These are phyloP conservation scores for Papiliotrema flavescens DNA, from an alignment of 1,284 basidiomycete genomes.

Conservation along the genomic window DNA sequence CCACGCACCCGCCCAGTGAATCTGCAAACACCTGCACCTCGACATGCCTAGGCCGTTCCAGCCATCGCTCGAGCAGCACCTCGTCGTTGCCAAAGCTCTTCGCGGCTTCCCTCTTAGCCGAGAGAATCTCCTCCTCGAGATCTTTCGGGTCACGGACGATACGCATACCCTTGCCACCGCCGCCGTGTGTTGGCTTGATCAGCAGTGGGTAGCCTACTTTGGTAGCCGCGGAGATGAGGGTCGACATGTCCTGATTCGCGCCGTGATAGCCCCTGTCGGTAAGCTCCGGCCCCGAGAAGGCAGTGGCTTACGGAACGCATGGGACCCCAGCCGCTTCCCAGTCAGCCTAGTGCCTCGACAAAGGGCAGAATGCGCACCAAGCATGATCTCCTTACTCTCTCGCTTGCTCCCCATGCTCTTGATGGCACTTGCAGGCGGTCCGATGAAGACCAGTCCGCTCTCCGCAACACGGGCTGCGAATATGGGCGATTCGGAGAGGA, in stretches of 20 bases:
- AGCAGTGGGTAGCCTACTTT: conserved; percentile 60
- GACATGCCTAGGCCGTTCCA: conserved; percentile 75
- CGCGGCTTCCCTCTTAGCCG: conserved; percentile 79
- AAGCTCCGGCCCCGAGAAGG: too few relatives aligned
- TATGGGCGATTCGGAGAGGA: conserved; percentile 68
- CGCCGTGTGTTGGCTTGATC: conserved; percentile 68
- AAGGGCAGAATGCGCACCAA: conserved; percentile 52
- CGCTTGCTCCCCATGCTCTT: conserved; percentile 62
- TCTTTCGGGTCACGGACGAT: conserved; percentile 56
- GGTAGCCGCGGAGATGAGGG: conserved; percentile 50
- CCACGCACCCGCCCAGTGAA: conserved; percentile 68
- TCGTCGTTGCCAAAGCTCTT: conserved; percentile 83
- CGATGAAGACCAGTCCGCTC: conserved; percentile 60
- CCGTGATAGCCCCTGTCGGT: conserved; percentile 52
- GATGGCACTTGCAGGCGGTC: conserved; percentile 60
- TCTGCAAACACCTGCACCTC: conserved; percentile 91
- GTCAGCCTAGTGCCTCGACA: not conserved
- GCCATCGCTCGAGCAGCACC: conserved; percentile 82
- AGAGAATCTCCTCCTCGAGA: conserved; percentile 66
- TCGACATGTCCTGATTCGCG: conserved; percentile 57
- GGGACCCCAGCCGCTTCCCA: conserved; percentile 74
- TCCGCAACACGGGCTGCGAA: conserved; percentile 57
- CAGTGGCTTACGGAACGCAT: conserved; percentile 89
- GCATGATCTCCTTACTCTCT: conserved; percentile 76
- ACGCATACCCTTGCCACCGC: conserved; percentile 68